Base-by-base conservation (phyloP, 768 basidiomycete species). In the Kwoniella pini region DNA sequence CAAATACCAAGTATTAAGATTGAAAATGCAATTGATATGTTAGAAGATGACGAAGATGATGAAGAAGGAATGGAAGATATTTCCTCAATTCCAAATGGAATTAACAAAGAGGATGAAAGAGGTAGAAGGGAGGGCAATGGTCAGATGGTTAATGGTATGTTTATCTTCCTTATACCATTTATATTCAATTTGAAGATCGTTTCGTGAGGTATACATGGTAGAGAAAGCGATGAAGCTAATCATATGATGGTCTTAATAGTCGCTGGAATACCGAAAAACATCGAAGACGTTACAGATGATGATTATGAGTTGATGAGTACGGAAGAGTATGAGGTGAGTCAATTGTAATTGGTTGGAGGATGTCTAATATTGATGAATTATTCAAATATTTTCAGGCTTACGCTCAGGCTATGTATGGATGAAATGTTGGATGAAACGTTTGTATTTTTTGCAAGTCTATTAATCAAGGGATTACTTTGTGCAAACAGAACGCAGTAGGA, bases 221-320 rank as follows among this genome's bases (percentile, higher is more conserved):
- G n/a, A n/a, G n/a, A n/a, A n/a, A n/a, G n/a, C 12, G 11, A 13
- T 19, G 19, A 42, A 28, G n/a, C n/a, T 33, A 11, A 13, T 36
- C 56, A 17, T 13, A 17, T 13, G 30, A 26, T 36, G 45, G 13
- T 43, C 28, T 43, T 30, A 6, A 39, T 50, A 77, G 92, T 97
- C 24, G 87, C 87, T 61, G 91, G 92, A 13, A 80, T 82, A 39
- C 82, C 85, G 19, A 86, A 89, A 68, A 83, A 85, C 6, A 88
- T 89, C 69, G 89, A 87, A 3, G 82, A 87, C 63, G 85, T 98
- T 42, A 94, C 90, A 2, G 93, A 96, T 69, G 94, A 92, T 66
- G 88, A 94, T 74, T 88, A 92, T 70, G 93, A 92, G 46, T 73
- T 87, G 68, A 96, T 96, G 93, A 90, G 90, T 3, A 87, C 90